A percentile compares a stretch with the other conserved stretches of the same genome.
These are phyloP conservation scores for Saturnispora silvae DNA, from an alignment of 805 yeast species.

Conservation along the genomic window DNA sequence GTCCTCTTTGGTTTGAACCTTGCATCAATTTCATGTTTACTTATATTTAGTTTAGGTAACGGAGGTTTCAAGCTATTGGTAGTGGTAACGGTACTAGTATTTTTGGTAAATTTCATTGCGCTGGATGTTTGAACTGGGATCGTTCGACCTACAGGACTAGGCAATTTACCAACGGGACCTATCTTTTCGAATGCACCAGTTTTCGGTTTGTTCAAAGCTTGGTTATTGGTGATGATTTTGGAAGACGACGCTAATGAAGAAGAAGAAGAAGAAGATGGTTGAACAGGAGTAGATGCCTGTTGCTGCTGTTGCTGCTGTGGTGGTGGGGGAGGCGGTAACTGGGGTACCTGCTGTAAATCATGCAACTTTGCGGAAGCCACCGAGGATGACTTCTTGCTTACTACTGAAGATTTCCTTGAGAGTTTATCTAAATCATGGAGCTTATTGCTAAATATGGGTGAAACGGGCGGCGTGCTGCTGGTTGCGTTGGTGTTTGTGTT, in stretches of 20 bases:
- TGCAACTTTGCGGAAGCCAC: not conserved
- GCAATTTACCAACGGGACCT: slow-evolving; percentile 27
- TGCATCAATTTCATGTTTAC: too few species aligned
- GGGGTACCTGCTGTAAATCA: not conserved
- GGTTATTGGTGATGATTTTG: too few species aligned
- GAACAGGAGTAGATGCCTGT: not conserved
- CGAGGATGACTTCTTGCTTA: slow-evolving; percentile 1
- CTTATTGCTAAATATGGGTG: slow-evolving; percentile 3
- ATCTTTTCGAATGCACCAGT: slow-evolving; percentile 22
- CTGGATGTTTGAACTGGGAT: slow-evolving; percentile 25
- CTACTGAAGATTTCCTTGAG: not conserved
- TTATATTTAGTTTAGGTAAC: too few species aligned
- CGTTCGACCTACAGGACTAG: slow-evolving; percentile 26
- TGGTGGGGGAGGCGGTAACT: not conserved
- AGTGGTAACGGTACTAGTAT: too few species aligned
- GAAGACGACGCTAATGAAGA: not conserved
- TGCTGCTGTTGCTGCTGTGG: not conserved
- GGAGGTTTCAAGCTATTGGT: too few species aligned
- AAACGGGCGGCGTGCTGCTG: slow-evolving; percentile 2
- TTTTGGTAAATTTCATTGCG: slow-evolving; percentile 16
- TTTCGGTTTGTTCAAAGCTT: too few species aligned
- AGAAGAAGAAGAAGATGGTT: not conserved
- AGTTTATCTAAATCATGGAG: not conserved
- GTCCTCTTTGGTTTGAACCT: too few species aligned
- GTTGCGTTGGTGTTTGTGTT: not conserved